Evolutionary conservation across 2,329 filamentous ascomycete genomes (phyloP).

Genomic region (Aspergillus neoniger): DNA sequence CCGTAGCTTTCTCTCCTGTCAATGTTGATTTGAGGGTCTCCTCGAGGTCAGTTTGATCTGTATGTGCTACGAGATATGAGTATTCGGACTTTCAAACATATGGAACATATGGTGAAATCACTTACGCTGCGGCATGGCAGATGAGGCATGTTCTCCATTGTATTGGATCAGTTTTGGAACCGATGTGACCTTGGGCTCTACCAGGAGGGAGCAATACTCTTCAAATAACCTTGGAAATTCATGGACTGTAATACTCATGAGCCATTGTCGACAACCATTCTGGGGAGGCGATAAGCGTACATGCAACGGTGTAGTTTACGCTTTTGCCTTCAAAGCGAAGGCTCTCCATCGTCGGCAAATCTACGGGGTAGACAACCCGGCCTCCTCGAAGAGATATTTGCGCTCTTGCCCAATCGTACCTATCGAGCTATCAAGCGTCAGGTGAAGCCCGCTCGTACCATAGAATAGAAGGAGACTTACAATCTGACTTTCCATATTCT

Average conservation of each 20-base stretch:
- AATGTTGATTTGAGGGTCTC: not conserved
- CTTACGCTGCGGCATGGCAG: not conserved
- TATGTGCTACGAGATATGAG: not conserved
- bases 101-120: accelerated
- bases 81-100: too few relatives aligned
- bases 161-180: not conserved
- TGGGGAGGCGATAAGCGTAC: not conserved
- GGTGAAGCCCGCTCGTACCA: too few relatives aligned
- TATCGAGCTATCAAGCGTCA: not conserved
- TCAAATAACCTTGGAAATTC: not conserved
- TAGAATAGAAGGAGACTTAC: not conserved
- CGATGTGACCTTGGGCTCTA: not conserved
- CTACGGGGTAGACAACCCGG: not conserved
- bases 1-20: not conserved
- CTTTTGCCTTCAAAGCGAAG: not conserved
- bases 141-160: not conserved
- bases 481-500: not conserved
- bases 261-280: not conserved
- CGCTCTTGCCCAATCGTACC: not conserved
- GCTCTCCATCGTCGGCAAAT: not conserved
- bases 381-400: not conserved
- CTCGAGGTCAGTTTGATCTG: not conserved
- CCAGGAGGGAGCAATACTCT: not conserved
- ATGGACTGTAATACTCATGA: not conserved
- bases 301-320: not conserved